These are phyloP conservation scores for Neurospora crassa DNA, from an alignment of 2,329 filamentous ascomycete species.

Conservation along the genomic window DNA sequence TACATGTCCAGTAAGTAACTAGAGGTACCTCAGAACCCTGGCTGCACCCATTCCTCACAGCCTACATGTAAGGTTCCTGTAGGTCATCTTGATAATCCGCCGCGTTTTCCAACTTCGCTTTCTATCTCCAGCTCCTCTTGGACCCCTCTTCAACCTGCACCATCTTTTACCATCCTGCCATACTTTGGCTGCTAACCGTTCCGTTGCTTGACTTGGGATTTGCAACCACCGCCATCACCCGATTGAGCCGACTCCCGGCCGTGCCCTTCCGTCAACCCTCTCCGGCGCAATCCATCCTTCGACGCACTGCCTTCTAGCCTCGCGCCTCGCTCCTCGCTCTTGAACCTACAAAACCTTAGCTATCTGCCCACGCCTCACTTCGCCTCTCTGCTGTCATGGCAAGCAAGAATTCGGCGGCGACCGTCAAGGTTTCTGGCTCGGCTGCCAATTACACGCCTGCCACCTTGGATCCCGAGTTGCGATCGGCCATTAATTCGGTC, in stretches of 20 bases:
- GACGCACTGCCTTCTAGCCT: neutral
- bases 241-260: neutral
- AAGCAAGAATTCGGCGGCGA: constrained; percentile 34
- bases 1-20: neutral
- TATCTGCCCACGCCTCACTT: neutral
- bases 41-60: neutral
- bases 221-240: neutral
- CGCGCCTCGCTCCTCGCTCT: neutral
- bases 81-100: neutral
- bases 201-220: neutral
- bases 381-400: constrained; percentile 13
- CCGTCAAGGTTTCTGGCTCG: constrained; percentile 50
- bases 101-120: constrained; percentile 5
- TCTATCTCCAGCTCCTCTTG: neutral
- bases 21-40: neutral
- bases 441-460: constrained; percentile 51
- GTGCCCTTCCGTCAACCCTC: neutral
- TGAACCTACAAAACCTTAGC: neutral
- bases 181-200: neutral
- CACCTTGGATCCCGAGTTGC: constrained; percentile 51
- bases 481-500: constrained; percentile 52
- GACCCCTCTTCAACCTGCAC: neutral
- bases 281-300: neutral
- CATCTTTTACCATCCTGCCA: neutral
- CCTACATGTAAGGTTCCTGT: too few relatives aligned